Evolutionary conservation across 305 asterid species (phyloP), one percentile per base, ranked within the genome.

Genomic region (Fraxinus velutina): DNA sequence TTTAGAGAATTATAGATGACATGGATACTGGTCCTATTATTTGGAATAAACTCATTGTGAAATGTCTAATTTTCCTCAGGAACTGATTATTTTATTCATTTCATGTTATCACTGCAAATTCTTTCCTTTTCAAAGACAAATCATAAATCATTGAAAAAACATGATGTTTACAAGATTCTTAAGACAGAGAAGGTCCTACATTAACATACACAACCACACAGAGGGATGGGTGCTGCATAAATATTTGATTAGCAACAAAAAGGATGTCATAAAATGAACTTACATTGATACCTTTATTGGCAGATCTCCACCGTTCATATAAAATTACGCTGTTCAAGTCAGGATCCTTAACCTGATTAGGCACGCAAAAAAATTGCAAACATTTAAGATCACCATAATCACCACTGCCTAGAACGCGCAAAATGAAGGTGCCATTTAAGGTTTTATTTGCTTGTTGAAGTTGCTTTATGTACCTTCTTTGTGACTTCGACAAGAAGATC

Each of bases 281-380:
- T 89, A 92, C 98, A 62, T 81, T 82, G 82, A 83, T 85, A 75
- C 90, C 90, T 77, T 84, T 84, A 75, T 88, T 89, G 78, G 88
- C 76, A 85, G 88, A 86, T 64, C 81, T 85, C 94, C 93, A 92
- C 78, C 73, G 83, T 83, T 93, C 96, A 76, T 89, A 86, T 75
- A 93, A 32, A 76, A 78, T 84, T 9, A 44, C 81, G 80, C 80
- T 88, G 81, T 89, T 90, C 1, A 90, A 73, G 79, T 93, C 98
- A 5, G 99, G 99, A 88, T 93, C 99, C 76, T 80, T 93, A 82
- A 95, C 92, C 99, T 95, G 87, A 78, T 68, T 80, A 83, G 79
- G 78, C 86, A 81, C 5, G 73, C 37, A 80, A 81, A 87, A 27
- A 29, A 80, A 52, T 75, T 57, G 64, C 79, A 76, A 62, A 44